Percentiles rank a stretch among this genome's conserved stretches.
Evolutionary conservation across 192 early-diverging fungal genomes (phyloP).

Genomic region (Backusella morwellensis): DNA sequence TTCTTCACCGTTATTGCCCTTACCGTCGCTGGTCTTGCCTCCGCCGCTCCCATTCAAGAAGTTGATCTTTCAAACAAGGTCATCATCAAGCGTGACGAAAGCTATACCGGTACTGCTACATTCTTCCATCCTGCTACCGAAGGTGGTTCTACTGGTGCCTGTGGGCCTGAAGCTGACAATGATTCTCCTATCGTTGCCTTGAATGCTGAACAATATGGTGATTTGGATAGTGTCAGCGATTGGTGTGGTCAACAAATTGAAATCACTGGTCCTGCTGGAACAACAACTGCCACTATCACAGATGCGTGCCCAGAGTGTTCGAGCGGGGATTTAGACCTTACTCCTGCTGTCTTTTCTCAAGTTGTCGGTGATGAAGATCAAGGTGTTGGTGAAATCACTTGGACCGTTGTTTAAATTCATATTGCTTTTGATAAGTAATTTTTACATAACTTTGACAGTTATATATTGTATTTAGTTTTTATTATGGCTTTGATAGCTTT

Average conservation of each 20-base stretch:
- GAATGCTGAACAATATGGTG: slow-evolving; percentile 28
- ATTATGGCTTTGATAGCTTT: background rate
- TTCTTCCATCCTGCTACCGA: slow-evolving; percentile 39
- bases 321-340: slow-evolving; percentile 34
- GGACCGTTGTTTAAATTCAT: slow-evolving; percentile 8
- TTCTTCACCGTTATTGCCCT: slow-evolving; percentile 13
- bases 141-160: slow-evolving; percentile 31
- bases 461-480: background rate
- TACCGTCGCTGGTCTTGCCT: background rate
- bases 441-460: background rate
- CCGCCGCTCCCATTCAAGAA: slow-evolving; percentile 7
- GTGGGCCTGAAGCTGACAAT: slow-evolving; percentile 37
- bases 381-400: slow-evolving; percentile 41
- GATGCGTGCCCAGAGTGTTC: slow-evolving; percentile 46
- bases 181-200: slow-evolving; percentile 43
- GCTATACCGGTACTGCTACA: slow-evolving; percentile 34
- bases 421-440: background rate
- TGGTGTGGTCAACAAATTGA: slow-evolving; percentile 34
- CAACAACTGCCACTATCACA: slow-evolving; percentile 34
- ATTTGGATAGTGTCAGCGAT: slow-evolving; percentile 22
- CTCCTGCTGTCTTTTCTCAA: slow-evolving; percentile 38
- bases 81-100: background rate
- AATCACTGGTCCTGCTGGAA: slow-evolving; percentile 30
- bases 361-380: slow-evolving; percentile 25
- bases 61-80: background rate